A percentile compares a stretch with the other conserved stretches of the same genome.
These are phyloP conservation scores for Lablab purpureus DNA, from an alignment of 306 rosid genomes.

Conservation along the genomic window DNA sequence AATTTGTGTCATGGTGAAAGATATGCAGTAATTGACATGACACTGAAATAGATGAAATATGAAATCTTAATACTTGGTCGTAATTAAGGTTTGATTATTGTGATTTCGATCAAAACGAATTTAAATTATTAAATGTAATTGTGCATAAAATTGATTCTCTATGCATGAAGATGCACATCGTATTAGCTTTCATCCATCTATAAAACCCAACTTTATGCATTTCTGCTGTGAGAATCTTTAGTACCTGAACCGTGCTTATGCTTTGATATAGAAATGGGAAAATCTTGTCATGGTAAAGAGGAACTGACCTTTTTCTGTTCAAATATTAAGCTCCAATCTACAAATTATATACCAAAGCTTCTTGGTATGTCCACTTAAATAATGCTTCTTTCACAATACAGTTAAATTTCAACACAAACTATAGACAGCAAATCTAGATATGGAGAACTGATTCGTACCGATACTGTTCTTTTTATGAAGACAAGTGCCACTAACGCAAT, in stretches of 20 bases:
- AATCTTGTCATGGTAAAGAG: not conserved
- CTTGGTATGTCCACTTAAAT: not conserved
- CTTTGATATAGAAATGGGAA: not conserved
- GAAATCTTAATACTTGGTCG: not conserved
- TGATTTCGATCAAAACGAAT: too few relatives aligned
- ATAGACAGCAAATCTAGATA: not conserved
- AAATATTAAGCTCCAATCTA: not conserved
- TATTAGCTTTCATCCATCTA: not conserved
- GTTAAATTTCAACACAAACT: not conserved
- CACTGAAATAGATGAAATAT: not conserved
- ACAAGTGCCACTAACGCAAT: not conserved
- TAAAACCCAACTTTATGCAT: not conserved
- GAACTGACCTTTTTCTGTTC: not conserved
- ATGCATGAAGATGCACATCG: not conserved
- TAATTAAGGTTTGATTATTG: not conserved
- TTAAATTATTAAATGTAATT: too few relatives aligned
- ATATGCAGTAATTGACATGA: not conserved
- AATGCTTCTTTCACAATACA: not conserved
- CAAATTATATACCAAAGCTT: not conserved
- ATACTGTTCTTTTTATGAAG: not conserved
- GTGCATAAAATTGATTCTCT: too few relatives aligned
- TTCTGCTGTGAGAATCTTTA: not conserved
- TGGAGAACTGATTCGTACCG: not conserved
- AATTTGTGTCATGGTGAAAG: not conserved
- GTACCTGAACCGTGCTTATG: not conserved